Evolutionary conservation across 2,329 filamentous ascomycete genomes (phyloP).

Genomic region (Diaporthe aspalathi): DNA sequence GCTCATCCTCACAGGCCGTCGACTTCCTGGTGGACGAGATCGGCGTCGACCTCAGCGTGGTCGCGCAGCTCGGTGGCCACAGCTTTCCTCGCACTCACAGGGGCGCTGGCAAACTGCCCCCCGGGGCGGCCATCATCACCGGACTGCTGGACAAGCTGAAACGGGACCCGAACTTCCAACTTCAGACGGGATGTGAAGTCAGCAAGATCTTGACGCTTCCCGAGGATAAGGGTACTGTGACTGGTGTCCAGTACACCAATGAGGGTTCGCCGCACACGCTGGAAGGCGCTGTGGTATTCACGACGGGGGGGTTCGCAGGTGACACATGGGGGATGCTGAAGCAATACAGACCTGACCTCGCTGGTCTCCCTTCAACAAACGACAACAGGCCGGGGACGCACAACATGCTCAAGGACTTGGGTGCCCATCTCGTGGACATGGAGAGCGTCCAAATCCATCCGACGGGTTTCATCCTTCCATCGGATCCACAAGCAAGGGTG

Average conservation of each 20-base stretch:
- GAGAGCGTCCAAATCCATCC: constrained; percentile 73
- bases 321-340: constrained; percentile 68
- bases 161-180: constrained; percentile 59
- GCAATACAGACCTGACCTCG: constrained; percentile 68
- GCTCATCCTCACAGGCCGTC: constrained; percentile 59
- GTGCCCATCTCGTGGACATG: constrained; percentile 62
- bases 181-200: constrained; percentile 65
- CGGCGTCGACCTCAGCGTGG: constrained; percentile 67
- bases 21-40: constrained; percentile 68
- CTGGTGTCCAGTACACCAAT: constrained; percentile 62
- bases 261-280: constrained; percentile 53
- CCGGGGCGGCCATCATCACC: constrained; percentile 68
- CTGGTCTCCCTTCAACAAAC: constrained; percentile 71
- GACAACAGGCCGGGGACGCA: constrained; percentile 68
- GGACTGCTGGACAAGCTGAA: constrained; percentile 64
- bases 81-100: constrained; percentile 67
- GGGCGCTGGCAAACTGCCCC: constrained; percentile 65
- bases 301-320: constrained; percentile 71
- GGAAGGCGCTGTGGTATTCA: constrained; percentile 68
- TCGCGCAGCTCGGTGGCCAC: constrained; percentile 71
- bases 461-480: constrained; percentile 71
- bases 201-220: constrained; percentile 57
- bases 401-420: constrained; percentile 51
- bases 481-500: constrained; percentile 55
- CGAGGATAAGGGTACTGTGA: constrained; percentile 49